Conservation (phyloP, 768 basidiomycete species). For the Megacollybia marginata region DNA sequence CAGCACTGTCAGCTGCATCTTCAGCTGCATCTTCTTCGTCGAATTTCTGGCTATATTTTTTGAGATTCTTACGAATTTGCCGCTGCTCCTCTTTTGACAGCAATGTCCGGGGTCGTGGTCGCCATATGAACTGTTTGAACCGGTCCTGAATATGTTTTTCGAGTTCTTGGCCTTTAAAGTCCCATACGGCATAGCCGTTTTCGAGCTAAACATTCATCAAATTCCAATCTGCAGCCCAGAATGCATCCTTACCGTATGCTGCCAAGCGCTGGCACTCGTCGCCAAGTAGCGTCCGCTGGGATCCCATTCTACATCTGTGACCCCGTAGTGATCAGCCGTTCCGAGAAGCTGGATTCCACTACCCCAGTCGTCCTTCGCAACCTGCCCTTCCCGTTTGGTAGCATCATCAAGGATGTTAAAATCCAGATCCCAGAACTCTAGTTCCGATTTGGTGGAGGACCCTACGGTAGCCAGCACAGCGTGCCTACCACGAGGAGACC, state of each 20-base stretch:
- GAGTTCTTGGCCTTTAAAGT: constrained; percentile 96
- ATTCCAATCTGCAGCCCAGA: constrained; percentile 4
- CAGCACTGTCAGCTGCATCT: constrained; percentile 90
- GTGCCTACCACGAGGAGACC: constrained; percentile 95
- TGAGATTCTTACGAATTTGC: constrained; percentile 78
- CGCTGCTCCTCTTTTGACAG: constrained; percentile 85
- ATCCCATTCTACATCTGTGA: constrained; percentile 98
- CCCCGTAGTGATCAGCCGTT: constrained; percentile 89
- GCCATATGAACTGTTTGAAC: constrained; percentile 99
- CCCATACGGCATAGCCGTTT: constrained; percentile 95
- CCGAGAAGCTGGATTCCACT: constrained; percentile 79
- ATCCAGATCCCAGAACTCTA: constrained; percentile 99
- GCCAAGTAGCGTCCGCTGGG: constrained; percentile 91
- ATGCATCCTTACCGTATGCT: constrained; percentile 64
- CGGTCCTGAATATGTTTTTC: constrained; percentile 82
- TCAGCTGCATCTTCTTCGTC: constrained; percentile 97
- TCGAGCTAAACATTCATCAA: constrained; percentile 57
- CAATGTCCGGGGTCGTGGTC: constrained; percentile 86
- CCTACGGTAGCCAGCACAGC: constrained; percentile 95
- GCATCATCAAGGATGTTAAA: constrained; percentile 63
- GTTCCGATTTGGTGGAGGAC: constrained; percentile 89
- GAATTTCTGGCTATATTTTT: constrained; percentile 85
- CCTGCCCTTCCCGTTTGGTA: constrained; percentile 42
- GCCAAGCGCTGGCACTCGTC: constrained; percentile 93
- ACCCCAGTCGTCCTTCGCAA: constrained; percentile 71